Evolutionary conservation across 768 basidiomycete genomes (phyloP), one percentile per base, ranked within the genome.

Genomic region (Russula sp.): DNA sequence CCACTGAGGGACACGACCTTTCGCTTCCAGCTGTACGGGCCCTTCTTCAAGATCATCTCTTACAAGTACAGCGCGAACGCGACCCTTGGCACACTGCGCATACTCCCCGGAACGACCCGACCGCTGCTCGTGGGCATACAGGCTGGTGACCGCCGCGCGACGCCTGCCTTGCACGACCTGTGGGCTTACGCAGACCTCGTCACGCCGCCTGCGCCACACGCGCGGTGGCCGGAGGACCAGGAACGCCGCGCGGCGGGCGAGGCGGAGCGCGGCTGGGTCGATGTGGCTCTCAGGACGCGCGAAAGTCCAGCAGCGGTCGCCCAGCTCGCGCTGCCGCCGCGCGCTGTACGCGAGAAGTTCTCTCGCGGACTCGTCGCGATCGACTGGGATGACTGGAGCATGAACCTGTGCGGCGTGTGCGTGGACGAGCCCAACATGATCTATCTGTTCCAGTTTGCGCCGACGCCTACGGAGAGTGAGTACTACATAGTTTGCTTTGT

Each of bases 331-430:
- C 25, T 64, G 29, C 54, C 58, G 42, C 56, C 54, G 34, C 53
- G 58, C n/a, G 35, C 25, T 16, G 39, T 66, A 29, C 63, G 58
- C 29, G 57, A 60, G 45, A 59, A 22, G 45, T 64, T 66, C 42
- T 45, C 54, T 7, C 56, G 53, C 0, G 65, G 65, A 1, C 36
- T 66, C 14, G 47, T 48, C 18, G 42, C 58, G 38, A 48, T 66
- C 18, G 63, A 59, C 36, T 66, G 65, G 65, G 65, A 66, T 20
- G 65, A 66, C 9, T 66, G 63, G 58, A 50, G 63, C 36, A 65
- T 65, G 58, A 59, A 41, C 20, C 29, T 66, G 46, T 60, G 57
- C 36, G 59, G 50, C 29, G 63, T 60, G 32, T 59, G 63, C 50
- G 45, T 36, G 42, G 48, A 47, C 34, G 63, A 65, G 13, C 63